Percentiles rank a stretch among this genome's conserved stretches.
Evolutionary conservation across 352 stramenopile species (phyloP).

Genomic region (Stramenopiles sp.): DNA sequence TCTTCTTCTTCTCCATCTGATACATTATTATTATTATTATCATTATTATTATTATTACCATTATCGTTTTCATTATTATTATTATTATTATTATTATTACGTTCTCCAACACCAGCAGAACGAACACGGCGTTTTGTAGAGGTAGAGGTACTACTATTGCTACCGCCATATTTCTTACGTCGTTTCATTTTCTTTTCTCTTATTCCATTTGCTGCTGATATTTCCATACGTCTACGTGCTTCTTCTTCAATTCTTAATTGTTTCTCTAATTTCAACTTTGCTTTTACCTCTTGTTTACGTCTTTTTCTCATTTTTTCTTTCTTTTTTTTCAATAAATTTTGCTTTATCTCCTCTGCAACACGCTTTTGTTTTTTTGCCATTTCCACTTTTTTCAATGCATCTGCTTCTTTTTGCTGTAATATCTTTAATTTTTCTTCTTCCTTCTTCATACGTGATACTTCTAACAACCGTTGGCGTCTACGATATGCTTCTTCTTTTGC

Average conservation of each 20-base stretch:
- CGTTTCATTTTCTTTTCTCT: neutral
- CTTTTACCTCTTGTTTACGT: neutral
- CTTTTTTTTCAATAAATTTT: neutral
- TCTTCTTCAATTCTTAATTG: neutral
- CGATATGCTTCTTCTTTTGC: neutral
- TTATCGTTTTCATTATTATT: too few relatives aligned
- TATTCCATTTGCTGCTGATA: neutral
- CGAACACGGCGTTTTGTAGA: neutral
- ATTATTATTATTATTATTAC: neutral
- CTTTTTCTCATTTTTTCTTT: neutral
- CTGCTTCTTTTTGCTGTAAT: neutral
- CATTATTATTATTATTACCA: too few relatives aligned
- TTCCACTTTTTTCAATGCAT: neutral
- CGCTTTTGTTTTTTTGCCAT: neutral
- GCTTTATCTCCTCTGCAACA: neutral
- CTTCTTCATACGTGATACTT: neutral
- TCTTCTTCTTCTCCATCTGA: neutral
- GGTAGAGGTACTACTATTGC: neutral
- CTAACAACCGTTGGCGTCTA: neutral
- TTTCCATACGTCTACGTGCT: neutral
- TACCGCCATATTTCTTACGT: neutral
- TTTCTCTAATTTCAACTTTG: neutral
- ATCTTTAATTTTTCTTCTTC: neutral
- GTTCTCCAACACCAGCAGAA: neutral
- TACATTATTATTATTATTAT: too few relatives aligned